Evolutionary conservation across 139 green algal genomes (phyloP).

Genomic region (Micromonas commoda): DNA sequence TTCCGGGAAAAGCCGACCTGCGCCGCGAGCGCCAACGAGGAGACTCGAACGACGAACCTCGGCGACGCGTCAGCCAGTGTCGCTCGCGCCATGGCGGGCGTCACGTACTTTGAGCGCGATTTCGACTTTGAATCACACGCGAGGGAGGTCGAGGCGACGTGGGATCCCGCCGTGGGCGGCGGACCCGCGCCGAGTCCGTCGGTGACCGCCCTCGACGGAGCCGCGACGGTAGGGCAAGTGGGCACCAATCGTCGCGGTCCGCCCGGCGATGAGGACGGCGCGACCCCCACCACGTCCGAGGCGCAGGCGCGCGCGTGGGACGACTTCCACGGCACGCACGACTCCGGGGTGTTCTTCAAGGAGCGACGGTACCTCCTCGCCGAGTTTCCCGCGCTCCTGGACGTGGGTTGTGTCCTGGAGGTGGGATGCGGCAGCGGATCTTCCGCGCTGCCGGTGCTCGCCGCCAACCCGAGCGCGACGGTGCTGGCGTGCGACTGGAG

Average conservation of each 20-base stretch:
- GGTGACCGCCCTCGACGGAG: not conserved
- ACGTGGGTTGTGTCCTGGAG: slow-evolving; percentile 7
- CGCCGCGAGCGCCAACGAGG: too few relatives aligned
- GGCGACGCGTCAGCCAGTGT: too few relatives aligned
- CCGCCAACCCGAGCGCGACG: not conserved
- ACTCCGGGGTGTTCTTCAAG: slow-evolving; percentile 20
- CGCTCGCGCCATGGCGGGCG: too few relatives aligned
- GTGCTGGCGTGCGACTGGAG: slow-evolving; percentile 14
- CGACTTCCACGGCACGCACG: slow-evolving; percentile 20
- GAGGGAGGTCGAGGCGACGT: not conserved
- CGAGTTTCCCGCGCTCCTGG: slow-evolving; percentile 9
- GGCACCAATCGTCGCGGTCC: too few relatives aligned
- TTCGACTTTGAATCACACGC: not conserved
- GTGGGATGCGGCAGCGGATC: slow-evolving; percentile 29
- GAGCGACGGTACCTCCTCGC: slow-evolving; percentile 30
- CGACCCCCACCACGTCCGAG: too few relatives aligned
- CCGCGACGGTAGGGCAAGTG: too few relatives aligned
- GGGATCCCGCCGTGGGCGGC: not conserved
- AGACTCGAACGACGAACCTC: too few relatives aligned
- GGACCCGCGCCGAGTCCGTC: too few relatives aligned
- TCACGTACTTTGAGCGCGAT: not conserved
- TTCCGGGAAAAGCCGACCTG: too few relatives aligned
- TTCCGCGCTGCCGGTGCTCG: slow-evolving; percentile 21
- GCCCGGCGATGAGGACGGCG: too few relatives aligned
- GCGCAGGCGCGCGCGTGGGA: slow-evolving; percentile 21